A percentile compares a stretch with the other conserved stretches of the same genome.
Conservation (phyloP, 2,329 filamentous ascomycete genomes). For the Colletotrichum viniferum region DNA sequence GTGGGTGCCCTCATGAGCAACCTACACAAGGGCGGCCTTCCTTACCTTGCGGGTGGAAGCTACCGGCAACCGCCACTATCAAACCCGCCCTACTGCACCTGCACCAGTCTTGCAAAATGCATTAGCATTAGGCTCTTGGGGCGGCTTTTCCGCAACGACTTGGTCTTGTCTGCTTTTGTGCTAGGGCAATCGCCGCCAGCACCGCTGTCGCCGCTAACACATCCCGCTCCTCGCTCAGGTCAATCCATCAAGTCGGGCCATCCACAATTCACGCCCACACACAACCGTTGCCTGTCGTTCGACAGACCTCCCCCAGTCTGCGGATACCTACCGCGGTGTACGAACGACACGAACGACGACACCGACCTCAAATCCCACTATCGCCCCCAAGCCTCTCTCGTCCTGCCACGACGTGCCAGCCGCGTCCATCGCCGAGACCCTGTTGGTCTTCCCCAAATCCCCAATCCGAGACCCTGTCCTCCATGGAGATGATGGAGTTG, state of each 20-base stretch:
- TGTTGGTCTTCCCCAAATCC: background rate
- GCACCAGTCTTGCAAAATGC: background rate
- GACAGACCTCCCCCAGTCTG: background rate
- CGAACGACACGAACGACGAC: background rate
- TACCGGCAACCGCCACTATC: constrained; percentile 1
- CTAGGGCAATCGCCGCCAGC: constrained; percentile 14
- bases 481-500: background rate
- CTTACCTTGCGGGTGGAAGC: background rate
- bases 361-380: background rate
- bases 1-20: background rate
- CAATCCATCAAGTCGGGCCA: constrained; percentile 13
- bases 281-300: background rate
- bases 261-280: background rate
- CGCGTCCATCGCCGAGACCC: background rate
- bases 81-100: constrained; percentile 5
- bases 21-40: background rate
- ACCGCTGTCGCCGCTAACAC: constrained; percentile 14
- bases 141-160: constrained; percentile 14
- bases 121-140: constrained; percentile 14
- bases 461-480: background rate
- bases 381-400: background rate
- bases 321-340: background rate
- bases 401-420: background rate
- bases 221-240: background rate
- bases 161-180: constrained; percentile 7